Conservation (phyloP, 129 eudicot genomes). For the Chrysanthemum lavandulifolium region DNA sequence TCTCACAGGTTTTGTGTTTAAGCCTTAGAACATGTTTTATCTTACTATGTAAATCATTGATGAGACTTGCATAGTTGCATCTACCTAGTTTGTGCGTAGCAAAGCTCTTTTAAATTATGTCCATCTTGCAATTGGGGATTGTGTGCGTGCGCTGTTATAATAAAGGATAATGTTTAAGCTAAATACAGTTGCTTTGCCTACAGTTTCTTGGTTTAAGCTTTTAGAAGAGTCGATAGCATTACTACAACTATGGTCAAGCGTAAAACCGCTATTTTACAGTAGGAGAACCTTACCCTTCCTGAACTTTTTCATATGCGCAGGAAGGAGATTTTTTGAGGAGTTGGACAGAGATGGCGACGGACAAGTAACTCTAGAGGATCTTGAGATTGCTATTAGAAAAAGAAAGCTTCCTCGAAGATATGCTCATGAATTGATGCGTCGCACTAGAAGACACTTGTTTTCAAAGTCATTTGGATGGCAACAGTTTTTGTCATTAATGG, state of each 20-base stretch:
- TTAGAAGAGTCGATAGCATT: neutral
- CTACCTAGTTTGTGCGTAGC: no score
- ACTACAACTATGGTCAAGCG: neutral
- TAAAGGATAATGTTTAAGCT: neutral
- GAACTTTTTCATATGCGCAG: conserved; percentile 34
- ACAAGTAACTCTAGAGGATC: conserved; percentile 87
- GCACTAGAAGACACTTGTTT: conserved; percentile 81
- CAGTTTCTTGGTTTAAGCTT: neutral
- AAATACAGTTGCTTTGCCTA: neutral
- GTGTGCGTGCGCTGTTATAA: no score
- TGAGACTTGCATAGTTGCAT: no score
- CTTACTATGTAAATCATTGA: no score
- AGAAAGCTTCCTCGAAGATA: conserved; percentile 89
- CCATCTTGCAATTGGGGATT: no score
- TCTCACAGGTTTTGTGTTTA: no score
- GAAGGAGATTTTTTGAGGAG: conserved; percentile 86
- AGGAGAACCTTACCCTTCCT: neutral
- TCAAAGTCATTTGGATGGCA: conserved; percentile 98
- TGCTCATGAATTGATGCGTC: conserved; percentile 84
- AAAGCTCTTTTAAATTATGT: no score
- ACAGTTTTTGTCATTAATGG: conserved; percentile 91
- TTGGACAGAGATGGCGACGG: conserved; percentile 96
- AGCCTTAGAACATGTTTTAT: no score
- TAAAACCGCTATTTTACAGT: neutral
- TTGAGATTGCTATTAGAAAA: conserved; percentile 79